Conservation (phyloP, 2,329 filamentous ascomycete genomes). For the Talaromyces sp. region DNA sequence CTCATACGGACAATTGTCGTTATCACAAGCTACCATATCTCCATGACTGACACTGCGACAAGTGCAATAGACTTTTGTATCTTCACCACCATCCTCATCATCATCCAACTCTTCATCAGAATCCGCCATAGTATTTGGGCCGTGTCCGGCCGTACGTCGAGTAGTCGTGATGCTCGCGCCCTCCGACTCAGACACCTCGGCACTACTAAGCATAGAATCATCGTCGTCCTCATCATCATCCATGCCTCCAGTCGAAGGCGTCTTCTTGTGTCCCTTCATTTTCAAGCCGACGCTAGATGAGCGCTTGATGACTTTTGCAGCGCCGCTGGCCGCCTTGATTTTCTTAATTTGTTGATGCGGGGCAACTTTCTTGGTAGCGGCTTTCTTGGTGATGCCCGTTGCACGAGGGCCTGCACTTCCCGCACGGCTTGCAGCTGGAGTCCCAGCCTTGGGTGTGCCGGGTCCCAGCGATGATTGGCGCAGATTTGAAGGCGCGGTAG, state of each 20-base stretch:
- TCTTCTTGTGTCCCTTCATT: constrained; percentile 41
- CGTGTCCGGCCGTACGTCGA: constrained; percentile 2
- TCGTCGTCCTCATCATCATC: constrained; percentile 47
- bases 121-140: constrained; percentile 18
- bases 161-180: constrained; percentile 30
- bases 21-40: constrained; percentile 65
- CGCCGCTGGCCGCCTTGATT: constrained; percentile 32
- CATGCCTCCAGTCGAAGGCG: constrained; percentile 38
- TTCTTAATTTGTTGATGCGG: constrained; percentile 51
- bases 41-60: constrained; percentile 64
- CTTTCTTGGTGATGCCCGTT: constrained; percentile 41
- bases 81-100: constrained; percentile 51
- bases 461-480: constrained; percentile 61
- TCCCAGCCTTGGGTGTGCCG: constrained; percentile 61
- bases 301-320: constrained; percentile 40
- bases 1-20: constrained; percentile 60
- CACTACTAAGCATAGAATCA: constrained; percentile 53
- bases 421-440: constrained; percentile 51
- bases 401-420: constrained; percentile 56
- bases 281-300: constrained; percentile 41
- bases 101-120: constrained; percentile 45
- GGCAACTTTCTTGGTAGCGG: constrained; percentile 52
- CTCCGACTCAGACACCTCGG: constrained; percentile 48
- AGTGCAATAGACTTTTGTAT: constrained; percentile 63
- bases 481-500: constrained; percentile 52